Conservation (phyloP, 2,329 filamentous ascomycete genomes). For the Chaetomium olivaceum region DNA sequence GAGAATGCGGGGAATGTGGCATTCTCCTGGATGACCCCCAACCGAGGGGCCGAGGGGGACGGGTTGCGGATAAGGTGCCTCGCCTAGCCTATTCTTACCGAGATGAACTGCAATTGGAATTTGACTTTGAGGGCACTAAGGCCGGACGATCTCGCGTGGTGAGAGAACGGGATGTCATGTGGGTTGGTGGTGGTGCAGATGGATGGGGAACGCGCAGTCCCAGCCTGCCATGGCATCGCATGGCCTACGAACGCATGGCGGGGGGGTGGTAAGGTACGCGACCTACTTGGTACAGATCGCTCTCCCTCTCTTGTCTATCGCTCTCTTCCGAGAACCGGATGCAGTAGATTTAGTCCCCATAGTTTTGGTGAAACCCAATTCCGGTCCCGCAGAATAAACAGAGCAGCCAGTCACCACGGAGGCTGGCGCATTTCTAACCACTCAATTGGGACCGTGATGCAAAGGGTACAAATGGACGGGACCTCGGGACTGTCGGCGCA, state of each 20-base stretch:
- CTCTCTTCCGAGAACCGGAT: constrained; percentile 24
- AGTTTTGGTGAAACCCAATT: constrained; percentile 2
- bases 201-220: background rate
- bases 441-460: constrained; percentile 29
- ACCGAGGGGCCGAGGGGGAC: background rate
- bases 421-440: constrained; percentile 21
- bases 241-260: background rate
- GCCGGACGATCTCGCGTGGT: background rate
- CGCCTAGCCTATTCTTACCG: constrained; percentile 1
- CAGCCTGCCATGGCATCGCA: background rate
- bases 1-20: constrained; percentile 19
- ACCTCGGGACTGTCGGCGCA: constrained; percentile 9
- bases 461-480: constrained; percentile 8
- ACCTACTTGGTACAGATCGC: background rate
- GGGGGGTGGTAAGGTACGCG: background rate
- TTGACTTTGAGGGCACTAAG: background rate
- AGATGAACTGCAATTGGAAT: constrained; percentile 4
- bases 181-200: constrained; percentile 7
- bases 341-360: background rate
- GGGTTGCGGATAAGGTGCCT: background rate
- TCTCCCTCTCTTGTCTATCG: background rate
- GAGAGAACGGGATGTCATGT: constrained; percentile 14
- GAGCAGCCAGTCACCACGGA: constrained; percentile 3
- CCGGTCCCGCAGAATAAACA: constrained; percentile 14
- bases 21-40: background rate